phyloP scores from a whole-genome alignment of 257 asterid genomes.

The Forsythia viridissima region DNA sequence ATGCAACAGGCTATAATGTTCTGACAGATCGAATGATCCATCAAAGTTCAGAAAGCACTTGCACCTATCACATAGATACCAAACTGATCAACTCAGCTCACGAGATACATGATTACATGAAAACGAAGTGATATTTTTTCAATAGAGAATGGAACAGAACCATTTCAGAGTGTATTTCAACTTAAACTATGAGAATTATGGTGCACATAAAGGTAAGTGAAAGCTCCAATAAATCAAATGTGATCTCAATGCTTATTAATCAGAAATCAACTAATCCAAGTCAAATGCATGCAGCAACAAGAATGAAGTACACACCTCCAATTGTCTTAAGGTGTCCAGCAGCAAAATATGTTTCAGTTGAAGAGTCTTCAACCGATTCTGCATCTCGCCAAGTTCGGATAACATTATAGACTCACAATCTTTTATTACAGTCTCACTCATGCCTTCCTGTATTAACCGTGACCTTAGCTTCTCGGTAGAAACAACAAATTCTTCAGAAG shows the following conservation, averaged over 20 bases:
- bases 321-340: slow-evolving; percentile 83
- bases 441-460: slow-evolving; percentile 72
- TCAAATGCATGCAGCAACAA: slow-evolving; percentile 29
- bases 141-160: background rate
- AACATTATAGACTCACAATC: slow-evolving; percentile 89
- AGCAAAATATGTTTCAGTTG: slow-evolving; percentile 84
- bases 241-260: background rate
- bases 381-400: slow-evolving; percentile 77
- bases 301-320: slow-evolving; percentile 64
- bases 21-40: slow-evolving; percentile 12
- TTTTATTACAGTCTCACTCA: slow-evolving; percentile 64
- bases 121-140: background rate
- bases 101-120: background rate
- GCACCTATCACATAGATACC: slow-evolving; percentile 3
- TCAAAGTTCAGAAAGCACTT: slow-evolving; percentile 17
- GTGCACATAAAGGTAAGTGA: slow-evolving; percentile 12
- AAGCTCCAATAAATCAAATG: slow-evolving; percentile 11
- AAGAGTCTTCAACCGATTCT: slow-evolving; percentile 74
- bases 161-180: slow-evolving; percentile 8
- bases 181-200: slow-evolving; percentile 5
- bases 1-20: slow-evolving; percentile 8
- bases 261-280: slow-evolving; percentile 9
- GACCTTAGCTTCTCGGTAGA: slow-evolving; percentile 79
- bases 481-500: slow-evolving; percentile 80
- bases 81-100: background rate